Percentiles rank a stretch among this genome's conserved stretches.
Conservation (phyloP, 2,329 filamentous ascomycete species). For the Aspergillus aculeatinus region DNA sequence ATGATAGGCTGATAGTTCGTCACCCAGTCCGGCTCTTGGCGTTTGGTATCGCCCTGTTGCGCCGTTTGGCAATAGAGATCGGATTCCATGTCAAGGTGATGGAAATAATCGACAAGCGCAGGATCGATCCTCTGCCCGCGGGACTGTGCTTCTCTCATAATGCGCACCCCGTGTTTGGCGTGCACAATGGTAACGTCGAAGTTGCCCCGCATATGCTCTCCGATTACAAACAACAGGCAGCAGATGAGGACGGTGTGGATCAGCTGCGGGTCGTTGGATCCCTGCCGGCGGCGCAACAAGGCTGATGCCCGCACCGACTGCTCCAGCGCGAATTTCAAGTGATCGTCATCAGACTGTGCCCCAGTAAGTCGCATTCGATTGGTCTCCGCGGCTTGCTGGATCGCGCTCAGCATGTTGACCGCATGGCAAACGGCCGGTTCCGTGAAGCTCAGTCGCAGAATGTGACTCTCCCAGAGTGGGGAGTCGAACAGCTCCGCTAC, state of each 20-base stretch:
- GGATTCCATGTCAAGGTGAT: neutral
- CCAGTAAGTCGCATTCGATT: neutral
- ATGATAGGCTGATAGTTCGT: rapidly evolving
- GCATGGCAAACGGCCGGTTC: neutral
- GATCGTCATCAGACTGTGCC: too few relatives aligned
- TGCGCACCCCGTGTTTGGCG: neutral
- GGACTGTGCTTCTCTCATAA: neutral
- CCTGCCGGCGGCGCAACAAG: neutral
- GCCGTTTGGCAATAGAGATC: too few relatives aligned
- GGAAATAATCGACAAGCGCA: neutral
- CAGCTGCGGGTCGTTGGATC: neutral
- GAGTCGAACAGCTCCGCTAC: neutral
- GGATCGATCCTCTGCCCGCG: neutral
- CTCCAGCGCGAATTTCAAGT: neutral
- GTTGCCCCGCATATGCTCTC: neutral
- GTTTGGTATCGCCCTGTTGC: neutral
- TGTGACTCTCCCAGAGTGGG: neutral
- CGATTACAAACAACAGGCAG: neutral
- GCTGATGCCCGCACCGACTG: neutral
- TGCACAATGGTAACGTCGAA: slow-evolving; percentile 14
- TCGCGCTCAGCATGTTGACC: neutral
- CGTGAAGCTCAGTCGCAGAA: neutral
- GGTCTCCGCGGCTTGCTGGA: neutral
- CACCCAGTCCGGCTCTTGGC: neutral
- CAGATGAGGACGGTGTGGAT: neutral